Conservation (phyloP, 345 rosid species). For the Lepidium didymum region DNA sequence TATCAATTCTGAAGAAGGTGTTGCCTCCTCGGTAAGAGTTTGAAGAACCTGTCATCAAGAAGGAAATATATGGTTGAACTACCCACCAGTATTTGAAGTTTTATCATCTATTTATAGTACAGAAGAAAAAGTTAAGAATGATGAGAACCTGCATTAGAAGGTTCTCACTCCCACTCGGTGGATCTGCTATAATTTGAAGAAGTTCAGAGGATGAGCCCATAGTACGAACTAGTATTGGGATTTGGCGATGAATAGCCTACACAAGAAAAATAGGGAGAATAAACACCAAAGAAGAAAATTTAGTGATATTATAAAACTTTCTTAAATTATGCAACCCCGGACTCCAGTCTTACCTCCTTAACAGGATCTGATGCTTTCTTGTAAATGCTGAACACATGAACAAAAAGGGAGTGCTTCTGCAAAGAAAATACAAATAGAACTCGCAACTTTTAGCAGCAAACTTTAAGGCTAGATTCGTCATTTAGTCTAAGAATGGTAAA, state of each 20-base stretch:
- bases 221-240: conserved; percentile 90
- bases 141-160: conserved; percentile 76
- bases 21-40: conserved; percentile 67
- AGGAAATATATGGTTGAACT: conserved; percentile 12
- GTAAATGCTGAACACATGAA: conserved; percentile 65
- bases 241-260: conserved; percentile 89
- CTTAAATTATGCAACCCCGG: background rate
- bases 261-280: conserved; percentile 21
- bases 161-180: conserved; percentile 79
- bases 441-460: conserved; percentile 1
- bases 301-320: background rate
- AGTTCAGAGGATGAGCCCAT: conserved; percentile 92
- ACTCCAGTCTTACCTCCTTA: conserved; percentile 57
- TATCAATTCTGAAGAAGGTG: conserved; percentile 76
- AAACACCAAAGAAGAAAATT: background rate
- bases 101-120: background rate
- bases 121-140: background rate
- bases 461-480: conserved; percentile 3
- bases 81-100: background rate
- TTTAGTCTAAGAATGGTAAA: background rate
- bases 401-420: conserved; percentile 92
- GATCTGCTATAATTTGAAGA: conserved; percentile 87
- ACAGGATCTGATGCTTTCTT: conserved; percentile 55
- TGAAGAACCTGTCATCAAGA: conserved; percentile 66
- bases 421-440: conserved; percentile 25